Base-by-base conservation (phyloP, 106 monocot species). In the Triglochin maritima region DNA sequence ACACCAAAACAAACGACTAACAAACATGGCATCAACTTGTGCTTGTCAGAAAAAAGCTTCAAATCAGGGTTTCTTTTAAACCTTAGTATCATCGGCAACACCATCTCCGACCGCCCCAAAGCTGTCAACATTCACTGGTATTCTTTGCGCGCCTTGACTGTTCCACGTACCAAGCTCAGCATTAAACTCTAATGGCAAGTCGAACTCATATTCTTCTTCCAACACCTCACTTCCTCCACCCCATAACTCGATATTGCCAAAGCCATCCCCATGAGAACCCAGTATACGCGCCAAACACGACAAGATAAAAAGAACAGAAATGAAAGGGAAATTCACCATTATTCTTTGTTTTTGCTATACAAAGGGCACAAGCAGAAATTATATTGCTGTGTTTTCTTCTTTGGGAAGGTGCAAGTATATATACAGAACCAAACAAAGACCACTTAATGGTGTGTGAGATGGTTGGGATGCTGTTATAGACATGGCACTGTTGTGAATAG, bases 71-170 rank as follows among this genome's bases (percentile, higher is more conserved):
- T 50, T 41, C 43, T 15, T n/a, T 10, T 7, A 29, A 14, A 98
- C 96, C 87, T 79, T 78, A n/a, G 96, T 91, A 49, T 98, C 96
- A 75, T 98, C 91, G 17, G 91, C 48, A 66, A 78, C 17, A 5
- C 96, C 91, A 66, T 98, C 91, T 7, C 96, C 96, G 17, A 86
- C 84, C n/a, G 96, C 96, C 3, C 88, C 91, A 60, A 91, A 92
- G 80, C 76, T 84, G 9, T 91, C 84, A 2, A 98, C 96, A 44
- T 92, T 98, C 46, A 94, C 89, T 1, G 82, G 82, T 47, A 74
- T 71, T 71, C 86, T 86, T 13, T 70, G 73, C 44, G 59, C 41
- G 47, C 57, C 71, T 42, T 77, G 41, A 43, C 68, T 81, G 17
- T 64, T 75, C 78, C 60, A 68, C 53, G 44, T 63, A 29, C 4